Percentiles rank a stretch among this genome's conserved stretches.
These are phyloP conservation scores for Parachlorella kessleri DNA, from an alignment of 139 green algal species.

Conservation along the genomic window DNA sequence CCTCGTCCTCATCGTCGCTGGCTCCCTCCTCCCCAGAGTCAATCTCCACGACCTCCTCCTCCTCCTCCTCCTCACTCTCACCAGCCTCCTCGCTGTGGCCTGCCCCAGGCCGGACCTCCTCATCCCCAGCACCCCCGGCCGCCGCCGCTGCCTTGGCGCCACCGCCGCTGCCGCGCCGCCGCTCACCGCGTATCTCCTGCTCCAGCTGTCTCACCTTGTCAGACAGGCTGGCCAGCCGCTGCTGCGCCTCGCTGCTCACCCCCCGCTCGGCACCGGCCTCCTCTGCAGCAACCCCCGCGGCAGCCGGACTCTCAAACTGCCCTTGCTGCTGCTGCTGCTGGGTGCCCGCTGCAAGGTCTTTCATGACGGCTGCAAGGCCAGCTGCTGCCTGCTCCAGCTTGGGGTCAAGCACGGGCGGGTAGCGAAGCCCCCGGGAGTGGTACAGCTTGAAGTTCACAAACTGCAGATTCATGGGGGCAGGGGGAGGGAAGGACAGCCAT, in stretches of 20 bases:
- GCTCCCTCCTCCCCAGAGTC: slow-evolving; percentile 17
- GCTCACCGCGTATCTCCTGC: slow-evolving; percentile 23
- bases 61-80: slow-evolving; percentile 31
- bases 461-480: not conserved
- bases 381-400: slow-evolving; percentile 77
- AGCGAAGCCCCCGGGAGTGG: slow-evolving; percentile 81
- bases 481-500: not conserved
- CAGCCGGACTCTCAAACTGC: not conserved
- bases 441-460: slow-evolving; percentile 99
- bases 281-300: not conserved
- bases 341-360: slow-evolving; percentile 54
- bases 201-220: slow-evolving; percentile 29
- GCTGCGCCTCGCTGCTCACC: slow-evolving; percentile 3
- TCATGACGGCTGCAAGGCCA: slow-evolving; percentile 78
- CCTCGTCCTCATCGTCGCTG: slow-evolving; percentile 28
- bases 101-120: too few species aligned
- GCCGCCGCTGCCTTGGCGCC: not conserved
- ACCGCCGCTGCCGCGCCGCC: not conserved
- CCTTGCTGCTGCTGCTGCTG: not conserved
- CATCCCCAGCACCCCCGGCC: not conserved
- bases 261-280: not conserved
- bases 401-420: slow-evolving; percentile 87
- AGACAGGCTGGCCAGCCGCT: slow-evolving; percentile 23
- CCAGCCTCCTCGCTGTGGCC: slow-evolving; percentile 8
- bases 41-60: slow-evolving; percentile 8